Percentiles rank a stretch among this genome's conserved stretches.
phyloP scores from a whole-genome alignment of 345 rosid genomes.

The Clarkia xantiana region DNA sequence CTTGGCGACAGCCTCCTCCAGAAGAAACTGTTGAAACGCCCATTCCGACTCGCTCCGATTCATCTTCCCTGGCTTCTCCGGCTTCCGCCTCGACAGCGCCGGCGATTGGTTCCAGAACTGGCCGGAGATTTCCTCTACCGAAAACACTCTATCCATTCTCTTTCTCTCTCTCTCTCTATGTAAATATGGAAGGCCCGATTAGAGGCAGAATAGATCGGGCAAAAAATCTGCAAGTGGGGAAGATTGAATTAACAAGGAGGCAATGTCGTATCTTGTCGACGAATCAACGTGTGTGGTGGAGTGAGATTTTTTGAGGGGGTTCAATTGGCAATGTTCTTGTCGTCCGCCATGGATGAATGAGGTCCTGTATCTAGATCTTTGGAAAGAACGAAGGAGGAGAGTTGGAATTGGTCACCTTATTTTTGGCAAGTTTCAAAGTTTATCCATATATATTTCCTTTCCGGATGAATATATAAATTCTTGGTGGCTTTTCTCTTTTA shows the following conservation, averaged over 20 bases:
- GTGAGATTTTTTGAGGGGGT: neutral
- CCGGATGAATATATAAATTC: too few species aligned
- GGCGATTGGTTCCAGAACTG: conserved; percentile 29
- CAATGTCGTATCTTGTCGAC: too few species aligned
- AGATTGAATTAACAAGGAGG: too few species aligned
- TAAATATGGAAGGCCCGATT: neutral
- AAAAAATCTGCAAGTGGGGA: neutral
- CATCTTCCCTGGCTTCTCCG: conserved; percentile 14
- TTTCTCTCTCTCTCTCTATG: conserved; percentile 4
- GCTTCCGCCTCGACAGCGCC: neutral
- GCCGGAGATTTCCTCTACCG: conserved; percentile 54
- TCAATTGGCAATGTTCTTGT: too few species aligned
- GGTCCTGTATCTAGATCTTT: too few species aligned
- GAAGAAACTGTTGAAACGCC: conserved; percentile 60
- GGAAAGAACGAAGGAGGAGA: too few species aligned
- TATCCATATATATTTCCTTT: too few species aligned
- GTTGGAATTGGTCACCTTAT: too few species aligned
- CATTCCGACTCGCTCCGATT: conserved; percentile 65
- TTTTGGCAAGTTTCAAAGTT: too few species aligned
- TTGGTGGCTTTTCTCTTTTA: too few species aligned
- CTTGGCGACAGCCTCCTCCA: conserved; percentile 23
- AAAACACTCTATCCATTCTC: conserved; percentile 38
- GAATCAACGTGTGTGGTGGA: neutral
- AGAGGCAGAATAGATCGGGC: neutral
- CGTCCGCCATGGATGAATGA: too few species aligned